Conservation (phyloP, 2,329 filamentous ascomycete genomes). For the Penicillium concentricum region DNA sequence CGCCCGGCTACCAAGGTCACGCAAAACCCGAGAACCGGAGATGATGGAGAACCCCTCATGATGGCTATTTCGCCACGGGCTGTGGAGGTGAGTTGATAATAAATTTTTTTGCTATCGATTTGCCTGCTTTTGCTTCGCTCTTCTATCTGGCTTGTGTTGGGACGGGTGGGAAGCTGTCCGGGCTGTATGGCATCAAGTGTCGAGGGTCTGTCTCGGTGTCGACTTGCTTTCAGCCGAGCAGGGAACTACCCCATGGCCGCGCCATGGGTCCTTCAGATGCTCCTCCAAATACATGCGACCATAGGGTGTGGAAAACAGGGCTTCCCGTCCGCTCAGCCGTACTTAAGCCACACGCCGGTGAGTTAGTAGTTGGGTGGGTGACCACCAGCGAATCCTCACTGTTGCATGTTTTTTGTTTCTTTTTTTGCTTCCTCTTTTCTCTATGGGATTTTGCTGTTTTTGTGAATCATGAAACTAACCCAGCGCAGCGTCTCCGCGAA, state of each 20-base stretch:
- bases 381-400: constrained; percentile 48
- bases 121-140: background rate
- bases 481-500: constrained; percentile 63
- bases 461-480: background rate
- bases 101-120: background rate
- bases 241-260: background rate
- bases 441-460: background rate
- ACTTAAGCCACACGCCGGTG: constrained; percentile 48
- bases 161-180: background rate
- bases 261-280: constrained; percentile 14
- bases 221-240: background rate
- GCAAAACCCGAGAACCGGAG: constrained; percentile 72
- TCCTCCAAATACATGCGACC: constrained; percentile 40
- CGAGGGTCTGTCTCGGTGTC: background rate
- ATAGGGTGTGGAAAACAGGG: constrained; percentile 49
- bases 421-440: background rate
- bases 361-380: constrained; percentile 50
- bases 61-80: constrained; percentile 83
- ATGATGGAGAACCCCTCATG: constrained; percentile 79
- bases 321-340: constrained; percentile 49
- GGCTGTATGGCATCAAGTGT: background rate
- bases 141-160: background rate
- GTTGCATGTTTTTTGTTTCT: constrained; percentile 41
- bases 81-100: constrained; percentile 60
- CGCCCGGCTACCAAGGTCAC: constrained; percentile 44